A percentile compares a stretch with the other conserved stretches of the same genome.
phyloP scores from a whole-genome alignment of 495 filamentous ascomycete genomes.

The Acidiella bohemica region DNA sequence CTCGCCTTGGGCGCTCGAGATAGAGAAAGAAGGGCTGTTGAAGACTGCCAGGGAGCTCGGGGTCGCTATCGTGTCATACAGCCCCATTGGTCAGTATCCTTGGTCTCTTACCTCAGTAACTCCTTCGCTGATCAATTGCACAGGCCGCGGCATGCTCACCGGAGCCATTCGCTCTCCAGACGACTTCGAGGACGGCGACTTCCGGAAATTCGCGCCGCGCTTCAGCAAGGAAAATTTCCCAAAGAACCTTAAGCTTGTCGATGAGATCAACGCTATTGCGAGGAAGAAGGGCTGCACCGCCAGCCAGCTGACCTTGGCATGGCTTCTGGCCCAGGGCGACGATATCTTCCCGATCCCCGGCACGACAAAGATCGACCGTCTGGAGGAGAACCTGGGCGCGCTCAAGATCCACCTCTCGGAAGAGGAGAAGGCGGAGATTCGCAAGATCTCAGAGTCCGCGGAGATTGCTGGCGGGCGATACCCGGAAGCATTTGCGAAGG shows the following conservation, averaged over 20 bases:
- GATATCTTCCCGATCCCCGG: constrained; percentile 35
- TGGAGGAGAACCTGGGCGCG: constrained; percentile 27
- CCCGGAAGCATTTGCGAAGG: constrained; percentile 16
- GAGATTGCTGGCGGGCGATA: constrained; percentile 24
- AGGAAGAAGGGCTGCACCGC: constrained; percentile 35
- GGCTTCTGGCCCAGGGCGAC: constrained; percentile 40
- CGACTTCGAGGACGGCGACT: constrained; percentile 36
- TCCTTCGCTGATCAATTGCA: constrained; percentile 5
- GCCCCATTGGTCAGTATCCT: constrained; percentile 27
- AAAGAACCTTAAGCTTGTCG: constrained; percentile 40
- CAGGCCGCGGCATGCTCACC: constrained; percentile 44
- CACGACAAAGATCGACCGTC: constrained; percentile 22
- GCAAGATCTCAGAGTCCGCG: constrained; percentile 24
- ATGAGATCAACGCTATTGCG: constrained; percentile 35
- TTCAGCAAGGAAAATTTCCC: constrained; percentile 41
- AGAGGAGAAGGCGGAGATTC: constrained; percentile 26
- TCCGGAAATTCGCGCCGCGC: constrained; percentile 29
- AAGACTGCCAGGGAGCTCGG: constrained; percentile 48
- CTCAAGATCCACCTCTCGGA: constrained; percentile 22
- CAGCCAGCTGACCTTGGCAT: constrained; percentile 42
- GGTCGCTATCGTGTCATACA: constrained; percentile 46
- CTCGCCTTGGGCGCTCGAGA: constrained; percentile 41
- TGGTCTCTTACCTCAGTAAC: neutral
- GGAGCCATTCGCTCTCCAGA: constrained; percentile 33
- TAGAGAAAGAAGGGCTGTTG: constrained; percentile 39